Base-by-base conservation (phyloP, 805 yeast species). In the Zygoascus flipseniorum region DNA sequence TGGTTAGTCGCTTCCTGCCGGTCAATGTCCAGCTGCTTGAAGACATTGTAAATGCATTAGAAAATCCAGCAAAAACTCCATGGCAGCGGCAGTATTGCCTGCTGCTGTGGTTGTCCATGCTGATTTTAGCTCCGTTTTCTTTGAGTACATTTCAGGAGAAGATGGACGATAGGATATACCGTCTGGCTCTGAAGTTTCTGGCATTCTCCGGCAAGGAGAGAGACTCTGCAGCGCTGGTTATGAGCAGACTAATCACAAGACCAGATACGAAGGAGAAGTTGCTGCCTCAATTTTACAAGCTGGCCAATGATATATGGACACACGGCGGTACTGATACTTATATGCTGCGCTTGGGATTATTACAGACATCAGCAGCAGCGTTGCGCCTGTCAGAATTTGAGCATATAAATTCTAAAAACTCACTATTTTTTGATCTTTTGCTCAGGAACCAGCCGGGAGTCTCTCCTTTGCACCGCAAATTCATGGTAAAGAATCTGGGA, bases 81-180 rank as follows among this genome's bases (percentile, higher is more conserved):
- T 80, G 85, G 86, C 72, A 76, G 48, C 72, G 71, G 31, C 63
- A 69, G 37, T 82, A 71, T 53, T 66, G 83, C 10, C 62, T 81
- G 43, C 66, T 89, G 8, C 70, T 85, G 2, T 90, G 96, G 96
- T 72, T 88, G 9, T 76, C 84, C 0, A 79, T 83, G 9, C 69
- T 89, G 20, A 76, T 82, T 0, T 69, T 86, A n/a, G 79, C 83
- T 0, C 97, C 98, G 0, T 89, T 90, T 62, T 75, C 79, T 1
- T 69, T 90, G 26, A 67, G 65, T 1, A 57, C 68, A 0, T 66
- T 83, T 14, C 67, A 67, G 1, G 56, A 64, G 2, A 54, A 62
- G 0, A 53, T 66, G 0, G 65, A 76, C 4, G 57, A 60, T 1
- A 51, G 64, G 1, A 60, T 83, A 1, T 75, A 72, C 45, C 54